Conservation (phyloP, 257 asterid species). For the Asclepias syriaca region DNA sequence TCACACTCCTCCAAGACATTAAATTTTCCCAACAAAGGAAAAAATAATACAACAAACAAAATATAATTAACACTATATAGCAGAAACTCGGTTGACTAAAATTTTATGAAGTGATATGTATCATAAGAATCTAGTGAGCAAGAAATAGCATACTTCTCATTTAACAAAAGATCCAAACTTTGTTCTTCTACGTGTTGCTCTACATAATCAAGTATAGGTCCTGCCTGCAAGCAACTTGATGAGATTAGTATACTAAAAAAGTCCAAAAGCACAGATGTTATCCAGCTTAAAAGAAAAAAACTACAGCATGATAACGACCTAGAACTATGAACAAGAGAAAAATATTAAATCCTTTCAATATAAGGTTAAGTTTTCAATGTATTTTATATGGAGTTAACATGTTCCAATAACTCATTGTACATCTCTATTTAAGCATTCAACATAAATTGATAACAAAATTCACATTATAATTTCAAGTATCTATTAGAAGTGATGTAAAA, state of each 20-base stretch:
- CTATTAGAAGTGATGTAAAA: not conserved
- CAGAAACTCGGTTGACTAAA: not conserved
- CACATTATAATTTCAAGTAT: not conserved
- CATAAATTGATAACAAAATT: not conserved
- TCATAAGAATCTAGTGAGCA: not conserved
- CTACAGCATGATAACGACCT: not conserved
- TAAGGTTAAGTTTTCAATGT: not conserved
- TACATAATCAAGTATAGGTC: conserved; percentile 51
- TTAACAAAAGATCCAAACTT: conserved; percentile 48
- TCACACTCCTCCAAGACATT: not conserved
- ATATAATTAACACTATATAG: not conserved
- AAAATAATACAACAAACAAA: not conserved
- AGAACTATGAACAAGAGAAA: not conserved
- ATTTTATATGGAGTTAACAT: not conserved
- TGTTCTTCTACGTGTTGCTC: conserved; percentile 78
- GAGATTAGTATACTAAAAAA: not conserved
- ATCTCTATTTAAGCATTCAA: not conserved
- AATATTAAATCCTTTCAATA: not conserved
- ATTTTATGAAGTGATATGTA: not conserved
- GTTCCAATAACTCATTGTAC: not conserved
- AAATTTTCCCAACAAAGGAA: not conserved
- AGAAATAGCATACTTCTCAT: conserved; percentile 34
- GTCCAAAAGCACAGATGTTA: not conserved
- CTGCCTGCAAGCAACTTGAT: conserved; percentile 42
- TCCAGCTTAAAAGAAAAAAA: not conserved